Percentiles rank a stretch among this genome's conserved stretches.
Conservation (phyloP, 192 early-diverging fungal genomes). For the Linnemannia exigua region DNA sequence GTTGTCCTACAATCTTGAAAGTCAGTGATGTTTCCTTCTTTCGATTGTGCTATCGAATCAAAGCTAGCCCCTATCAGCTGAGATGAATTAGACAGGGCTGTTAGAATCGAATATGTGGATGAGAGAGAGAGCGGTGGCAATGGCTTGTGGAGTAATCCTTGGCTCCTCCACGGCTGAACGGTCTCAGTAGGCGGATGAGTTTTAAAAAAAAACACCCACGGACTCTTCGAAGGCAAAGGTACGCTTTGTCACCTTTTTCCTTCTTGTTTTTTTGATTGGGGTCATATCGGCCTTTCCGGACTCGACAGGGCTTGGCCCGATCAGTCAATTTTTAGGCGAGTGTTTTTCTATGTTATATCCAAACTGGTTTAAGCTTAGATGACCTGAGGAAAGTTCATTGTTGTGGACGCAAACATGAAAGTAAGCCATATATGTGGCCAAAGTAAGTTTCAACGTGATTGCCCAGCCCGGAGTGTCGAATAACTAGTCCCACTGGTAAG, state of each 20-base stretch:
- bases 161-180: constrained; percentile 5
- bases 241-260: constrained; percentile 19
- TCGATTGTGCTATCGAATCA: constrained; percentile 20
- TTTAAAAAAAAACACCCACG: constrained; percentile 20
- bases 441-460: not conserved
- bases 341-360: constrained; percentile 23
- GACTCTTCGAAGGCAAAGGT: constrained; percentile 5
- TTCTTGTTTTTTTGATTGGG: constrained; percentile 12
- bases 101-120: not conserved
- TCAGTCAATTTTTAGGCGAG: not conserved
- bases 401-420: constrained; percentile 10
- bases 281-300: constrained; percentile 12
- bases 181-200: not conserved
- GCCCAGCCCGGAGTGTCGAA: constrained; percentile 10
- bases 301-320: constrained; percentile 10
- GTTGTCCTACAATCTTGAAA: constrained; percentile 19
- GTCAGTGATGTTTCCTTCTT: not conserved
- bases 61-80: constrained; percentile 16
- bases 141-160: constrained; percentile 5
- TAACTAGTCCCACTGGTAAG: not conserved
- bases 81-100: not conserved
- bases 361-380: constrained; percentile 5
- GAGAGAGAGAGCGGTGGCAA: constrained; percentile 13
- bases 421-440: not conserved
- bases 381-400: constrained; percentile 13